These are phyloP conservation scores for Albugo candida DNA, from an alignment of 352 stramenopile species.

Conservation along the genomic window DNA sequence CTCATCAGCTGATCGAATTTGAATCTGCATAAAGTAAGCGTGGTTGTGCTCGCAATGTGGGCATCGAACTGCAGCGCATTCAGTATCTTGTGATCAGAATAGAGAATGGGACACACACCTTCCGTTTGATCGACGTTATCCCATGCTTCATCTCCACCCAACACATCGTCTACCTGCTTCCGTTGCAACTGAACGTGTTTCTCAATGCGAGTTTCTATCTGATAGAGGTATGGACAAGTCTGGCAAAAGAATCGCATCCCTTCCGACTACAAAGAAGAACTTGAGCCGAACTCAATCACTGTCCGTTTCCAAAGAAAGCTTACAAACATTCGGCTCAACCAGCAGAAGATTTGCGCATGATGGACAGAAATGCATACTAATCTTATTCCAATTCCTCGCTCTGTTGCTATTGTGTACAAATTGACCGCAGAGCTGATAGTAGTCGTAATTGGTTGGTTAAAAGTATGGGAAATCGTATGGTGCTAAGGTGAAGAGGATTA, in stretches of 20 bases:
- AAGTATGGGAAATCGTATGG: too few species aligned
- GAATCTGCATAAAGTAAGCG: conserved; percentile 99
- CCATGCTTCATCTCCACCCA: conserved; percentile 94
- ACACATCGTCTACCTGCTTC: conserved; percentile 97
- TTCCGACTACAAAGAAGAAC: conserved; percentile 24
- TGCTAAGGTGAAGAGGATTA: too few species aligned
- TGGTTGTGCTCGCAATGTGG: conserved; percentile 89
- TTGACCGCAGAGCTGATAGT: too few species aligned
- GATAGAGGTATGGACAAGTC: conserved; percentile 77
- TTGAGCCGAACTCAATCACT: too few species aligned
- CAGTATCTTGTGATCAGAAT: too few species aligned
- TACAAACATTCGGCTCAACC: conserved; percentile 35
- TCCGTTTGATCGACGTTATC: conserved; percentile 97
- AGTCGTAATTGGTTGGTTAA: too few species aligned
- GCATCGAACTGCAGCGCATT: conserved; percentile 51
- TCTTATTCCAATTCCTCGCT: neutral
- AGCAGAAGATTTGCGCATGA: conserved; percentile 80
- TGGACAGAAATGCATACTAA: conserved; percentile 77
- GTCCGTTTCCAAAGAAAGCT: neutral
- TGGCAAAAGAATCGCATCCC: conserved; percentile 83
- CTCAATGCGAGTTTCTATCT: conserved; percentile 76
- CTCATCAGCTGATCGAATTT: conserved; percentile 97
- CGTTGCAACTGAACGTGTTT: conserved; percentile 83
- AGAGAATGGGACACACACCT: conserved; percentile 13
- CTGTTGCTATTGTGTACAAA: too few species aligned